A percentile compares a stretch with the other conserved stretches of the same genome.
Evolutionary conservation across 1,284 basidiomycete species (phyloP).

Genomic region (Golubevia sp.): DNA sequence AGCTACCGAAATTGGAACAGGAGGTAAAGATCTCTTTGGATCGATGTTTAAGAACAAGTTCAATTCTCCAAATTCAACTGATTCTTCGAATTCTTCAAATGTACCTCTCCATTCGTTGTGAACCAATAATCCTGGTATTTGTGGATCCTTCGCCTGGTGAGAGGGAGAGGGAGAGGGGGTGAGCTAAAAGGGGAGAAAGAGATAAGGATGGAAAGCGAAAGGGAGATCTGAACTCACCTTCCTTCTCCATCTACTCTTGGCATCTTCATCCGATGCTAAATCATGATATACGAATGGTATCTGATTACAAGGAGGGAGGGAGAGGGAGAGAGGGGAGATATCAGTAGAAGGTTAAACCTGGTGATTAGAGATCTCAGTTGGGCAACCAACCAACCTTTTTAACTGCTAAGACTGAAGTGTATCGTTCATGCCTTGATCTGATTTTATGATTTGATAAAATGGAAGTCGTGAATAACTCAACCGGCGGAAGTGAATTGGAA

Average conservation of each 20-base stretch:
- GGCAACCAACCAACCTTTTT: slow-evolving; percentile 19
- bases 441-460: slow-evolving; percentile 56
- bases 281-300: slow-evolving; percentile 58
- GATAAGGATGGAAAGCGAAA: background rate
- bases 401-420: slow-evolving; percentile 38
- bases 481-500: slow-evolving; percentile 12
- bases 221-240: slow-evolving; percentile 25
- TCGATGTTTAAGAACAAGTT: slow-evolving; percentile 45
- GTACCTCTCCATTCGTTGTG: slow-evolving; percentile 60
- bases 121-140: slow-evolving; percentile 53
- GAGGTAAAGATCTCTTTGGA: slow-evolving; percentile 8
- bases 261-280: slow-evolving; percentile 53
- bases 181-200: slow-evolving; percentile 1
- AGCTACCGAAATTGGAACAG: background rate
- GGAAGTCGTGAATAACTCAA: slow-evolving; percentile 61
- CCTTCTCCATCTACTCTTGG: slow-evolving; percentile 54
- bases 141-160: slow-evolving; percentile 30
- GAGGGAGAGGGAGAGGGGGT: slow-evolving; percentile 1
- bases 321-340: background rate
- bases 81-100: slow-evolving; percentile 58
- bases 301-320: slow-evolving; percentile 6
- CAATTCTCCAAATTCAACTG: slow-evolving; percentile 57
- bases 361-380: background rate
- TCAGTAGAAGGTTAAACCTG: background rate
- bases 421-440: slow-evolving; percentile 53